Evolutionary conservation across 768 basidiomycete species (phyloP).

Genomic region (Sporobolomyces phaffii): DNA sequence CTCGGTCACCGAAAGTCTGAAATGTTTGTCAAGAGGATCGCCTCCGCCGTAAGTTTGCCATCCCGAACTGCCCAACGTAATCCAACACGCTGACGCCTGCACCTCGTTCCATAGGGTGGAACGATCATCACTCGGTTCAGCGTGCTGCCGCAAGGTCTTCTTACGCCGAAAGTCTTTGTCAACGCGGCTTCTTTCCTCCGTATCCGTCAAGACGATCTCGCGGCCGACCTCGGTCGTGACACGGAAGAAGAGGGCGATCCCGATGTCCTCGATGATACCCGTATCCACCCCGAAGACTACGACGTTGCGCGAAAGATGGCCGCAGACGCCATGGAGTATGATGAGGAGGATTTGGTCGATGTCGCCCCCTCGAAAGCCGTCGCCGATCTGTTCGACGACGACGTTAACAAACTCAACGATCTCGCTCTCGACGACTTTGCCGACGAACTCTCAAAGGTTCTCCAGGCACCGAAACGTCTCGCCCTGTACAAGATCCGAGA

Average conservation of each 20-base stretch:
- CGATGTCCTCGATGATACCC: slow-evolving; percentile 89
- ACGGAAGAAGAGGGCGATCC: slow-evolving; percentile 65
- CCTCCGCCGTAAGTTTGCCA: slow-evolving; percentile 54
- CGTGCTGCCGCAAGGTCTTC: slow-evolving; percentile 70
- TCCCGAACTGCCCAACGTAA: too few relatives aligned
- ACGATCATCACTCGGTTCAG: slow-evolving; percentile 79
- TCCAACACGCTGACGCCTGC: too few relatives aligned
- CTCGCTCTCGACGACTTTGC: slow-evolving; percentile 96
- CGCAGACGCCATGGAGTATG: slow-evolving; percentile 90
- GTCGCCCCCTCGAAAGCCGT: slow-evolving; percentile 88
- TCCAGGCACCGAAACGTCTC: slow-evolving; percentile 78
- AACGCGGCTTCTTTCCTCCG: slow-evolving; percentile 89
- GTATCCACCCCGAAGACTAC: slow-evolving; percentile 96
- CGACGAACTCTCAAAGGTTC: slow-evolving; percentile 75
- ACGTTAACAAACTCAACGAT: slow-evolving; percentile 74
- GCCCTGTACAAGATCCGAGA: slow-evolving; percentile 80
- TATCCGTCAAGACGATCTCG: slow-evolving; percentile 62
- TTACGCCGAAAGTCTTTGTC: slow-evolving; percentile 81
- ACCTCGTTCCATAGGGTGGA: slow-evolving; percentile 60
- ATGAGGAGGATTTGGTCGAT: slow-evolving; percentile 91
- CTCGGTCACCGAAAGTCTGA: slow-evolving; percentile 92
- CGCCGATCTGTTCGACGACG: slow-evolving; percentile 73
- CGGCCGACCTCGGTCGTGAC: slow-evolving; percentile 49
- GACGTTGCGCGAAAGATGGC: slow-evolving; percentile 98
- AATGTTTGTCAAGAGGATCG: slow-evolving; percentile 72